These are phyloP conservation scores for Backusella luteola DNA, from an alignment of 192 early-diverging fungal genomes.

Conservation along the genomic window DNA sequence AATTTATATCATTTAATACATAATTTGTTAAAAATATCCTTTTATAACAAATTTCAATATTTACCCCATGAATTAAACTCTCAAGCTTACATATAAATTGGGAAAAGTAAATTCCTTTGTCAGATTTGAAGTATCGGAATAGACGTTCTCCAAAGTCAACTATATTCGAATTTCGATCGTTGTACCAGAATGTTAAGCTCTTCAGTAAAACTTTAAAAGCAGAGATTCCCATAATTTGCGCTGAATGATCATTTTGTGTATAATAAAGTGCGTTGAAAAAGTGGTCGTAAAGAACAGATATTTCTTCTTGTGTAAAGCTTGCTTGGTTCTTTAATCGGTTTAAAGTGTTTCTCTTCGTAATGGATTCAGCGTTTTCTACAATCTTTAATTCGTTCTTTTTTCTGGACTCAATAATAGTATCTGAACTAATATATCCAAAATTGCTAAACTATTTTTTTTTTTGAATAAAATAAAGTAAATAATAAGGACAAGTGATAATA, in stretches of 20 bases:
- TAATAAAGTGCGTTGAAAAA: slow-evolving; percentile 70
- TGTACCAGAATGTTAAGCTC: slow-evolving; percentile 52
- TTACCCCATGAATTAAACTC: slow-evolving; percentile 61
- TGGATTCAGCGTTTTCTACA: slow-evolving; percentile 73
- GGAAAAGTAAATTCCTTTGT: slow-evolving; percentile 46
- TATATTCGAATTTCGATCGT: not conserved
- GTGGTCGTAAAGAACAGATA: slow-evolving; percentile 72
- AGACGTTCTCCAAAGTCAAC: slow-evolving; percentile 17
- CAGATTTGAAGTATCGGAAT: slow-evolving; percentile 21
- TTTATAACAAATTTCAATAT: slow-evolving; percentile 70
- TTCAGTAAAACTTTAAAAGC: slow-evolving; percentile 65
- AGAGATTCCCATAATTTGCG: slow-evolving; percentile 43
- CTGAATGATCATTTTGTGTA: slow-evolving; percentile 44
- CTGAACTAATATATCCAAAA: slow-evolving; percentile 68
- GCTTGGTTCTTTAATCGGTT: slow-evolving; percentile 60
- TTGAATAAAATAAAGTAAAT: not conserved
- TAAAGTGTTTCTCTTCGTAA: slow-evolving; percentile 75
- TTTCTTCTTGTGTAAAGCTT: slow-evolving; percentile 71
- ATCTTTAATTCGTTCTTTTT: slow-evolving; percentile 74
- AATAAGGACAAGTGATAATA: not conserved
- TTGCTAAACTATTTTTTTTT: slow-evolving; percentile 62
- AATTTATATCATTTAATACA: slow-evolving; percentile 35
- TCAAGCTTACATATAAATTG: slow-evolving; percentile 72
- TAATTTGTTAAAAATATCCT: no score
- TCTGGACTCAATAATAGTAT: slow-evolving; percentile 63